Evolutionary conservation across 2,329 filamentous ascomycete species (phyloP).

Genomic region (Trichophyton rubrum): DNA sequence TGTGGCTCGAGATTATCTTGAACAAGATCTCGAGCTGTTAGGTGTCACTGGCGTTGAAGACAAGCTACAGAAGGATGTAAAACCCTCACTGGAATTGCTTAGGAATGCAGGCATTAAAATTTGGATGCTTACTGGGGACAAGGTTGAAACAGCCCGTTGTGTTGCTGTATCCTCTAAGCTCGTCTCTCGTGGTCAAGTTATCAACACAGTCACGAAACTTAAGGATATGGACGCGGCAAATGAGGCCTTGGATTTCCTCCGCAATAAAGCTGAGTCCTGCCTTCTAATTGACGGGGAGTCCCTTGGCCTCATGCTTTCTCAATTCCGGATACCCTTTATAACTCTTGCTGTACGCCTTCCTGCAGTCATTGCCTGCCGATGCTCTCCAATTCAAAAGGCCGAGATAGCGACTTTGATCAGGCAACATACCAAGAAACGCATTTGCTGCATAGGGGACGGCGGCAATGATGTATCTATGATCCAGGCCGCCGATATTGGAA

Average conservation of each 20-base stretch:
- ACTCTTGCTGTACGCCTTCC: slow-evolving; percentile 75
- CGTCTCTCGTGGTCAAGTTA: slow-evolving; percentile 85
- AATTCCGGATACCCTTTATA: slow-evolving; percentile 78
- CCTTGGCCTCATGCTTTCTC: slow-evolving; percentile 65
- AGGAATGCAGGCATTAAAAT: slow-evolving; percentile 98
- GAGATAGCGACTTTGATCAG: slow-evolving; percentile 86
- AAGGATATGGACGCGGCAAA: slow-evolving; percentile 74
- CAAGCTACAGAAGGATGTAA: slow-evolving; percentile 89
- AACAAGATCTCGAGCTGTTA: slow-evolving; percentile 77
- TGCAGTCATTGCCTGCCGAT: slow-evolving; percentile 89
- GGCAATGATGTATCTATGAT: slow-evolving; percentile 99
- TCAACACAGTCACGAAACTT: slow-evolving; percentile 80
- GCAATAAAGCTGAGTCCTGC: slow-evolving; percentile 73
- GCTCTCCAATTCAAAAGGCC: slow-evolving; percentile 92
- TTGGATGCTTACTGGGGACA: slow-evolving; percentile 99
- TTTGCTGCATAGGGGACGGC: slow-evolving; percentile 95
- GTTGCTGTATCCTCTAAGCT: slow-evolving; percentile 92
- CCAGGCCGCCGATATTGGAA: slow-evolving; percentile 91
- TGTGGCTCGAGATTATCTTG: slow-evolving; percentile 68
- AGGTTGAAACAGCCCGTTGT: slow-evolving; percentile 92
- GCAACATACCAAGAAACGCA: slow-evolving; percentile 80
- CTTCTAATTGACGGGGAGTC: slow-evolving; percentile 93
- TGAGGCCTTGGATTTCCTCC: slow-evolving; percentile 76
- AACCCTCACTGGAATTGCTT: slow-evolving; percentile 83
- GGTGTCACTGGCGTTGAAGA: slow-evolving; percentile 98